phyloP scores from a whole-genome alignment of 2,329 filamentous ascomycete species.

The Fusarium tupiense region DNA sequence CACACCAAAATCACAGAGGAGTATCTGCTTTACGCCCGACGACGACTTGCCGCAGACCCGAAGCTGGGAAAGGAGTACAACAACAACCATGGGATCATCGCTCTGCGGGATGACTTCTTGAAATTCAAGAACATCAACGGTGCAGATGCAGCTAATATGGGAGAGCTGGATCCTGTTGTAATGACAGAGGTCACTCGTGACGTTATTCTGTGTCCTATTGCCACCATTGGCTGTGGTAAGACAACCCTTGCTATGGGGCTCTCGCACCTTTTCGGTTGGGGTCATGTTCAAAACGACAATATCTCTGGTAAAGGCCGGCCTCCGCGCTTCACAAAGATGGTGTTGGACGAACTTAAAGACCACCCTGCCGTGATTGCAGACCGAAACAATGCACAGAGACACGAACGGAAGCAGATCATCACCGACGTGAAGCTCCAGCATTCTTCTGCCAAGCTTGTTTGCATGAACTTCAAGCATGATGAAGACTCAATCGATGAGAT shows the following conservation, averaged over 20 bases:
- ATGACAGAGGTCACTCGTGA: slow-evolving; percentile 69
- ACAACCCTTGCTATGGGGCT: slow-evolving; percentile 89
- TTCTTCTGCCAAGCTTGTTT: slow-evolving; percentile 76
- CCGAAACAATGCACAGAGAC: slow-evolving; percentile 90
- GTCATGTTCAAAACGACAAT: slow-evolving; percentile 96
- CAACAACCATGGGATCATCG: slow-evolving; percentile 94
- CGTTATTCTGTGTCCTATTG: slow-evolving; percentile 87
- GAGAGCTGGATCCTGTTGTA: slow-evolving; percentile 59
- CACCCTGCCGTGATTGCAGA: slow-evolving; percentile 86
- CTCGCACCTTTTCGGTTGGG: slow-evolving; percentile 86
- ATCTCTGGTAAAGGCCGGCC: slow-evolving; percentile 83
- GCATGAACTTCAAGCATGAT: slow-evolving; percentile 88
- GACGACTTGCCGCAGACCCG: slow-evolving; percentile 75
- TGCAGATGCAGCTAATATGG: slow-evolving; percentile 84
- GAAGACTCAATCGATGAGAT: slow-evolving; percentile 79
- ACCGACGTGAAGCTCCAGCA: slow-evolving; percentile 75
- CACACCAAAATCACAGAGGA: slow-evolving; percentile 90
- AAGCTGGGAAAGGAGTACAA: slow-evolving; percentile 77
- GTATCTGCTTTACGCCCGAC: slow-evolving; percentile 84
- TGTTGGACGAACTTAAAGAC: slow-evolving; percentile 71
- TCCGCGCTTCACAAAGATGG: slow-evolving; percentile 77
- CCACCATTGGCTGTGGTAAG: slow-evolving; percentile 96
- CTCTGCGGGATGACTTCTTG: slow-evolving; percentile 87
- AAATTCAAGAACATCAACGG: slow-evolving; percentile 85
- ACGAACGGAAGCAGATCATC: slow-evolving; percentile 89